These are phyloP conservation scores for Colletotrichum ledebouriae DNA, from an alignment of 2,329 filamentous ascomycete genomes.

Conservation along the genomic window DNA sequence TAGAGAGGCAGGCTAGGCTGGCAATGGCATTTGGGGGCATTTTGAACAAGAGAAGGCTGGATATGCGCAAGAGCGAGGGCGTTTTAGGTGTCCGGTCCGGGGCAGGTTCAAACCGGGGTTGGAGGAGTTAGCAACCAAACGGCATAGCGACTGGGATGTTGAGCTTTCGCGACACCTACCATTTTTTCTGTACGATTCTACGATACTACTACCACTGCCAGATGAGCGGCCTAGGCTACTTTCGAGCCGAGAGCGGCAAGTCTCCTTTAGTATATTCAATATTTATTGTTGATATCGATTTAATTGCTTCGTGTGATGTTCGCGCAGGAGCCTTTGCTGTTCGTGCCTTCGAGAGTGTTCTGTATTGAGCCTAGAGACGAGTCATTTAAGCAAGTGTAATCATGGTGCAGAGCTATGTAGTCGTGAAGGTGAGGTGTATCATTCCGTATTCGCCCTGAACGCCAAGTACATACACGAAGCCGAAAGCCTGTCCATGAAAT, in stretches of 20 bases:
- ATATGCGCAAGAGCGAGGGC: slow-evolving; percentile 36
- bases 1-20: slow-evolving; percentile 24
- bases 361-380: slow-evolving; percentile 12
- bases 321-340: no score
- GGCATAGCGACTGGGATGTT: slow-evolving; percentile 42
- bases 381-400: slow-evolving; percentile 22
- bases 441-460: slow-evolving; percentile 38
- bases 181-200: slow-evolving; percentile 38
- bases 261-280: slow-evolving; percentile 39
- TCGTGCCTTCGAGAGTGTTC: no score
- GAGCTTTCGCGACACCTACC: slow-evolving; percentile 41
- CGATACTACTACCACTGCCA: slow-evolving; percentile 27
- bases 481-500: slow-evolving; percentile 27
- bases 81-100: slow-evolving; percentile 40
- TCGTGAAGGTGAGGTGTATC: slow-evolving; percentile 34
- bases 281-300: slow-evolving; percentile 23
- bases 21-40: slow-evolving; percentile 27
- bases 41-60: slow-evolving; percentile 35
- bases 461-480: slow-evolving; percentile 38
- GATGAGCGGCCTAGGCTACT: slow-evolving; percentile 10
- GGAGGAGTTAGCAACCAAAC: slow-evolving; percentile 43
- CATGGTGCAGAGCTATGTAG: not conserved
- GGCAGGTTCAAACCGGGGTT: slow-evolving; percentile 28
- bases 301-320: not conserved
- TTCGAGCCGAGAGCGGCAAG: slow-evolving; percentile 12